Percentiles rank a stretch among this genome's conserved stretches.
phyloP scores from a whole-genome alignment of 2,329 filamentous ascomycete species.

The Taxawa tesnikishii region DNA sequence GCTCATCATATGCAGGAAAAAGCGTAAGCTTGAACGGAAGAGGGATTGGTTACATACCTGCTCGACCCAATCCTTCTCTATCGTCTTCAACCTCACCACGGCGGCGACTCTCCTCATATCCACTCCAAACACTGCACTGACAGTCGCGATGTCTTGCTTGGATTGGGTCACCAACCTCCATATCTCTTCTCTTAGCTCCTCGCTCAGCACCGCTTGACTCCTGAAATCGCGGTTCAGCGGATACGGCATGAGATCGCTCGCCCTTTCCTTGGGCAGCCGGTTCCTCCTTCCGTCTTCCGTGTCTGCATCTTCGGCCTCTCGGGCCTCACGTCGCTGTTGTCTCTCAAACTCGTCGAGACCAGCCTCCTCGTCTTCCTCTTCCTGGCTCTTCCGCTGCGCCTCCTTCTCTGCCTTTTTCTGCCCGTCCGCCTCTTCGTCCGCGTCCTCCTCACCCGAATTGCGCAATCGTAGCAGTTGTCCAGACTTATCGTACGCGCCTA shows the following conservation, averaged over 20 bases:
- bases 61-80: conserved; percentile 65
- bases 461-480: conserved; percentile 34
- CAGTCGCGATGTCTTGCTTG: conserved; percentile 58
- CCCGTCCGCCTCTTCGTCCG: conserved; percentile 12
- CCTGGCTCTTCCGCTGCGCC: conserved; percentile 10
- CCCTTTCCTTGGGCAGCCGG: conserved; percentile 15
- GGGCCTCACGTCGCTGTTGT: conserved; percentile 7
- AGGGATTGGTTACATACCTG: conserved; percentile 50
- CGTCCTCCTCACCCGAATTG: conserved; percentile 8
- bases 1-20: conserved; percentile 47
- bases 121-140: conserved; percentile 65
- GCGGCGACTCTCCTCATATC: conserved; percentile 78
- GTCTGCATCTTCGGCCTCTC: conserved; percentile 9
- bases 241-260: conserved; percentile 45
- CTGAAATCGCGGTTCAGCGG: conserved; percentile 60
- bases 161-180: conserved; percentile 55
- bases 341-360: conserved; percentile 13
- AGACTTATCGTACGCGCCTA: conserved; percentile 38
- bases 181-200: conserved; percentile 60
- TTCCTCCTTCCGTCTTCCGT: conserved; percentile 11
- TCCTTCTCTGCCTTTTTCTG: conserved; percentile 12
- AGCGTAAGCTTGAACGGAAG: neutral
- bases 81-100: conserved; percentile 71
- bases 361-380: conserved; percentile 10
- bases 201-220: conserved; percentile 61